Evolutionary conservation across 1,139 yeast genomes (phyloP).

Genomic region (Yamadazyma siamensis): DNA sequence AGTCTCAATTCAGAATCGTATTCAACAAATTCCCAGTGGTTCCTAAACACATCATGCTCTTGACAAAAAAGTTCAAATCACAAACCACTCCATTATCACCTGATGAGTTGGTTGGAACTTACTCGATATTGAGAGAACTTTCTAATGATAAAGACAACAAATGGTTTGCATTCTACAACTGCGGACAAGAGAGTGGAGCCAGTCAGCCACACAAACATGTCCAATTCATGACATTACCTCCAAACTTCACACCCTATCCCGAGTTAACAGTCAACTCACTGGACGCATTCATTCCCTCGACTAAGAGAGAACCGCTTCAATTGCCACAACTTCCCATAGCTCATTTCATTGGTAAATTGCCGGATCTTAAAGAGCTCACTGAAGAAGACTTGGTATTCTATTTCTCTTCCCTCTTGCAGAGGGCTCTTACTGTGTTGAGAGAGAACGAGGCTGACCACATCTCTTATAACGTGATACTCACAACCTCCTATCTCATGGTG

Average conservation of each 20-base stretch:
- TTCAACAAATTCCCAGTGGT: slow-evolving; percentile 85
- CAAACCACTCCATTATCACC: slow-evolving; percentile 74
- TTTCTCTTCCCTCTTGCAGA: slow-evolving; percentile 68
- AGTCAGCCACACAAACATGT: slow-evolving; percentile 91
- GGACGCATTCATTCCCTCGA: slow-evolving; percentile 53
- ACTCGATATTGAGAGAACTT: slow-evolving; percentile 42
- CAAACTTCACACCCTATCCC: slow-evolving; percentile 55
- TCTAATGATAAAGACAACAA: slow-evolving; percentile 18
- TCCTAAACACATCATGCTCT: slow-evolving; percentile 71
- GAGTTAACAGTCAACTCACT: slow-evolving; percentile 46
- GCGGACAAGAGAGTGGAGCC: slow-evolving; percentile 87
- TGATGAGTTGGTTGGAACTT: slow-evolving; percentile 59
- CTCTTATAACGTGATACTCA: slow-evolving; percentile 79
- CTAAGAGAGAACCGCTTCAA: slow-evolving; percentile 56
- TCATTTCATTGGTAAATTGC: slow-evolving; percentile 72
- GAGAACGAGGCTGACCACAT: slow-evolving; percentile 43
- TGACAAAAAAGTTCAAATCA: slow-evolving; percentile 68
- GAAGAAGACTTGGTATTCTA: slow-evolving; percentile 59
- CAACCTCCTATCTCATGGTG: slow-evolving; percentile 76
- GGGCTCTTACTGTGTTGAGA: slow-evolving; percentile 63
- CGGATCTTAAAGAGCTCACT: slow-evolving; percentile 37
- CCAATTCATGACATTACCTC: slow-evolving; percentile 76
- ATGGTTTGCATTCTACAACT: slow-evolving; percentile 79
- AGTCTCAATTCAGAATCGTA: slow-evolving; percentile 57
- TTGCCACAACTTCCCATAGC: slow-evolving; percentile 69